Evolutionary conservation across 345 rosid species (phyloP).

Genomic region (Citrus medica): DNA sequence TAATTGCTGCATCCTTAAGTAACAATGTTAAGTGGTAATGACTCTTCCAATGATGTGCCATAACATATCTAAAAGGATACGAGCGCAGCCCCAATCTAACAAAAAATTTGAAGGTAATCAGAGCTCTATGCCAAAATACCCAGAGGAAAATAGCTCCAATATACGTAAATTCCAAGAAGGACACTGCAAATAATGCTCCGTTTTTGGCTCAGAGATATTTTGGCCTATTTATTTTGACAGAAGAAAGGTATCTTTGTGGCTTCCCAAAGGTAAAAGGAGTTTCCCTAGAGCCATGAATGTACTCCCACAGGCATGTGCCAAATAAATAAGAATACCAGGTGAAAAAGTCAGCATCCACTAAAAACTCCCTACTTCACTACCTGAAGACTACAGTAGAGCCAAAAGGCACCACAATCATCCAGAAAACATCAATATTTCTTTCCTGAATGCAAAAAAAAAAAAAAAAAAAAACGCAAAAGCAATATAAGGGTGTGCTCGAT

Average conservation of each 20-base stretch:
- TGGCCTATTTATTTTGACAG: background rate
- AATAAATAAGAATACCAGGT: background rate
- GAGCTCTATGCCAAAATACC: background rate
- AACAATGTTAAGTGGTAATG: background rate
- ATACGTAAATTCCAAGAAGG: background rate
- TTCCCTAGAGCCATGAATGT: background rate
- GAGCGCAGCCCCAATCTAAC: background rate
- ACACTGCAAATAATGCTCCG: background rate
- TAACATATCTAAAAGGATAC: background rate
- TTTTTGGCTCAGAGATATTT: background rate
- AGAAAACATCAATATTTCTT: background rate
- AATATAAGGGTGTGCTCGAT: too few species aligned
- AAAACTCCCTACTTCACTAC: background rate
- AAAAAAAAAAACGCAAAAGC: too few species aligned
- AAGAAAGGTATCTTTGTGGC: background rate
- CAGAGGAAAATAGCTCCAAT: background rate
- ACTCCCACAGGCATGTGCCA: background rate
- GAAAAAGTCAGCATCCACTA: background rate
- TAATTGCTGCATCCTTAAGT: background rate
- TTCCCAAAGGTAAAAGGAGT: background rate
- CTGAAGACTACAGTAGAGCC: background rate
- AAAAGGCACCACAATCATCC: background rate
- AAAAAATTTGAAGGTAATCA: background rate
- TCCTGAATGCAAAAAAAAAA: background rate
- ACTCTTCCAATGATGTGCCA: background rate